Percentiles rank a stretch among this genome's conserved stretches.
Evolutionary conservation across 2,329 filamentous ascomycete genomes (phyloP).

Genomic region (Periconia digitata): DNA sequence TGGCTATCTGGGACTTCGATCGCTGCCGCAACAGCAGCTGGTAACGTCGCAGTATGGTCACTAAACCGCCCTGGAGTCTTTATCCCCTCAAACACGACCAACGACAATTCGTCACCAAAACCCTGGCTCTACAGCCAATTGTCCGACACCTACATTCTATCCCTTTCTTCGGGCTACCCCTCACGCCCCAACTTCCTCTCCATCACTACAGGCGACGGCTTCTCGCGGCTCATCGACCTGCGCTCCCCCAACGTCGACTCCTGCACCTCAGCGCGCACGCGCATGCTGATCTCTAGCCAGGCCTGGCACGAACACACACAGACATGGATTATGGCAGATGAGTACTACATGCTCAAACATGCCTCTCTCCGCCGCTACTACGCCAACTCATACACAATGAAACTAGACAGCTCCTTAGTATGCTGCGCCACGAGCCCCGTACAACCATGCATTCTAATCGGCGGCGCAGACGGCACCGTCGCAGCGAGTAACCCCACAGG

Average conservation of each 20-base stretch:
- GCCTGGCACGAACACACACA: slow-evolving; percentile 60
- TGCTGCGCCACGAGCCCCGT: slow-evolving; percentile 53
- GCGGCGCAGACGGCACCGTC: slow-evolving; percentile 55
- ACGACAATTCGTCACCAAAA: slow-evolving; percentile 16
- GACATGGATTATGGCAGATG: slow-evolving; percentile 57
- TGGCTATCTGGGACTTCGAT: slow-evolving; percentile 61
- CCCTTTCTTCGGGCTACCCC: slow-evolving; percentile 55
- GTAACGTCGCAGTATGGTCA: slow-evolving; percentile 58
- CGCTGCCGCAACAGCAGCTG: slow-evolving; percentile 58
- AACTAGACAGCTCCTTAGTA: slow-evolving; percentile 42
- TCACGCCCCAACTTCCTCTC: slow-evolving; percentile 55
- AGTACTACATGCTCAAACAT: slow-evolving; percentile 54
- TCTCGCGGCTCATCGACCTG: slow-evolving; percentile 57
- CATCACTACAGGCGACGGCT: slow-evolving; percentile 58
- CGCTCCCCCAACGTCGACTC: slow-evolving; percentile 49
- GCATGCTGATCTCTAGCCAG: slow-evolving; percentile 52
- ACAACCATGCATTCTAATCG: slow-evolving; percentile 58
- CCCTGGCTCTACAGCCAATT: slow-evolving; percentile 49
- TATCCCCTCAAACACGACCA: slow-evolving; percentile 1
- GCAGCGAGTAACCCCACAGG: slow-evolving; percentile 55
- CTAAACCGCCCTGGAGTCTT: slow-evolving; percentile 42
- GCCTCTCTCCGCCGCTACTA: slow-evolving; percentile 57
- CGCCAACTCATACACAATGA: slow-evolving; percentile 43
- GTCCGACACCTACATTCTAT: slow-evolving; percentile 52
- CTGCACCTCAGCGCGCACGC: slow-evolving; percentile 50